Evolutionary conservation across 352 stramenopile genomes (phyloP), one percentile per base, ranked within the genome.

Genomic region (Peronosclerospora sorghi): DNA sequence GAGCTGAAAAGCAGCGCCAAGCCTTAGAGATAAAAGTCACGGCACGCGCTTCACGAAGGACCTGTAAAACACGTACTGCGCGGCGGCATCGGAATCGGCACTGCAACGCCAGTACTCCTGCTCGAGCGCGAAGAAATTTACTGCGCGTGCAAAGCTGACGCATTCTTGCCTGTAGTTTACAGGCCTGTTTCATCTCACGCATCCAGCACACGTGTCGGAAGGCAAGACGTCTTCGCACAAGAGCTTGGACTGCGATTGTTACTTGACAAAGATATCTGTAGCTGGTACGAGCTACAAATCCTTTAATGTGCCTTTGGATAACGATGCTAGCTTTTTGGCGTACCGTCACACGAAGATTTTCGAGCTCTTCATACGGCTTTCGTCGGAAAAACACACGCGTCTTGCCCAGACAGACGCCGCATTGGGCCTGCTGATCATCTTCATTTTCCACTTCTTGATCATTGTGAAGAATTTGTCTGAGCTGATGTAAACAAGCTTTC

Each of bases 311-410:
- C 17, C 61, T 68, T 54, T 94, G 76, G 7, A 86, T 56, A 18
- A 59, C n/a, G 12, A 70, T 36, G 8, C 65, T 69, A 3, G 73
- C 65, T 12, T 37, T 32, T 5, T 54, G 44, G 2, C 63, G 51
- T 13, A 63, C 56, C 19, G 49, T 21, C 5, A 63, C 60, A 13
- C 72, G 56, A 21, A 83, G 24, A 48, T 69, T 80, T 47, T 97
- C 91, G 10, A 97, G 71, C 40, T 83, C 79, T 56, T 98, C 91
- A 58, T 96, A 96, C 14, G 87, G 82, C 18, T 86, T 76, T 35
- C 96, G 95, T 24, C 89, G 80, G 60, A 97, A 96, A 55, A 97
- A 98, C 2, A 98, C 85, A 29, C 92, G 95, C 2, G 87, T 96
- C 32, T 80, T 76, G 50, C 94, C 91, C 17, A 97, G 42, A 59